Conservation (phyloP, 2,329 filamentous ascomycete species). For the Colletotrichum sp. region DNA sequence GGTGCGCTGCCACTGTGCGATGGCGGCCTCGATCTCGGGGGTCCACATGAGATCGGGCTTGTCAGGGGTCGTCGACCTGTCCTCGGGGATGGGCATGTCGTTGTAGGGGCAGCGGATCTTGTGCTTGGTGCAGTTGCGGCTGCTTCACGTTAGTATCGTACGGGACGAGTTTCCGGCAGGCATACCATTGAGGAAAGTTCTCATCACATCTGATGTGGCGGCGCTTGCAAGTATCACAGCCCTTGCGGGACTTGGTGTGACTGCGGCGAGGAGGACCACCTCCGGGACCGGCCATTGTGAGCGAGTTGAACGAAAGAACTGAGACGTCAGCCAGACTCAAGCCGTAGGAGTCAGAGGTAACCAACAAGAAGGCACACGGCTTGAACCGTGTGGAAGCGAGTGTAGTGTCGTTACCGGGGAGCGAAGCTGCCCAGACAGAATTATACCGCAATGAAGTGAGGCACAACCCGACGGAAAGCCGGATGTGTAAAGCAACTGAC, state of each 20-base stretch:
- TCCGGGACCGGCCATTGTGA: slow-evolving; percentile 87
- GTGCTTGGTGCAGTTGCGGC: slow-evolving; percentile 98
- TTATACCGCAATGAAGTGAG: slow-evolving; percentile 5
- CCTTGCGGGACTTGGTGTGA: slow-evolving; percentile 98
- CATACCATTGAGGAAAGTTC: slow-evolving; percentile 93
- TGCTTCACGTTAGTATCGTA: slow-evolving; percentile 41
- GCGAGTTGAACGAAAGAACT: slow-evolving; percentile 34
- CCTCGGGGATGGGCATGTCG: slow-evolving; percentile 76
- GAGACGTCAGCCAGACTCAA: slow-evolving; percentile 18
- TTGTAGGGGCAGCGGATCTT: slow-evolving; percentile 99
- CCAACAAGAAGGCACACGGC: slow-evolving; percentile 35
- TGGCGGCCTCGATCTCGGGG: slow-evolving; percentile 79
- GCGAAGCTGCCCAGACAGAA: not conserved
- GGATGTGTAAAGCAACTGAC: slow-evolving; percentile 18
- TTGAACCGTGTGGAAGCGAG: slow-evolving; percentile 24
- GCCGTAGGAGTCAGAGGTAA: not conserved
- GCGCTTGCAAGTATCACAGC: slow-evolving; percentile 97
- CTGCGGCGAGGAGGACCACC: slow-evolving; percentile 89
- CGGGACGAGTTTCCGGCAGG: not conserved
- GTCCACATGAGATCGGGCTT: slow-evolving; percentile 82
- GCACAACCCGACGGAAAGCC: not conserved
- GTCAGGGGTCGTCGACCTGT: slow-evolving; percentile 64
- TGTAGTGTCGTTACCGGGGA: slow-evolving; percentile 12
- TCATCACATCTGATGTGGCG: slow-evolving; percentile 98
- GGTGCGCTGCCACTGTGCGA: slow-evolving; percentile 84